phyloP scores from a whole-genome alignment of 352 stramenopile species.

The Plasmopara viticola region DNA sequence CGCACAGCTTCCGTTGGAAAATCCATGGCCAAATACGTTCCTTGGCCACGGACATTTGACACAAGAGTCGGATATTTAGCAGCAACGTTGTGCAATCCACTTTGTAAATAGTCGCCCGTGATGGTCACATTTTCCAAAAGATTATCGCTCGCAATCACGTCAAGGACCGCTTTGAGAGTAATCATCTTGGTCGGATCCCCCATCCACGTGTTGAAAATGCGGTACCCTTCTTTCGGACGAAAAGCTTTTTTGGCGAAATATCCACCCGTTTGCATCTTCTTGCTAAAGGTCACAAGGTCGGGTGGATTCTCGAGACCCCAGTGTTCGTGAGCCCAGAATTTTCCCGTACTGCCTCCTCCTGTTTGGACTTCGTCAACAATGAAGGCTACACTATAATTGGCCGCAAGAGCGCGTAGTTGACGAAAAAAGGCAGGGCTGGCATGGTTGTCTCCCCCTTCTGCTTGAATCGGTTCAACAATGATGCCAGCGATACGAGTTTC shows the following conservation, averaged over 20 bases:
- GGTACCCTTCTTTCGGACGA: constrained; percentile 60
- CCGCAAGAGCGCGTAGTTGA: constrained; percentile 43
- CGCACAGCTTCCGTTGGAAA: constrained; percentile 52
- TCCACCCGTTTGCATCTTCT: constrained; percentile 80
- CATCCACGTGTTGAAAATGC: constrained; percentile 89
- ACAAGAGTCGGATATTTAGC: constrained; percentile 50
- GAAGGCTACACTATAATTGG: constrained; percentile 60
- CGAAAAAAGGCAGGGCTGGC: constrained; percentile 70
- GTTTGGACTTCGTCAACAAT: constrained; percentile 86
- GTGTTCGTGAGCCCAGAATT: constrained; percentile 83
- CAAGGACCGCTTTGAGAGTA: constrained; percentile 63
- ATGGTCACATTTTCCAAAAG: constrained; percentile 72
- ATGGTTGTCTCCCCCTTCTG: constrained; percentile 75
- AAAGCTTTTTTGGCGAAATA: constrained; percentile 80
- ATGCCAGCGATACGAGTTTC: constrained; percentile 60
- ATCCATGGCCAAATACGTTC: constrained; percentile 78
- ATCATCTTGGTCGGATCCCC: constrained; percentile 83
- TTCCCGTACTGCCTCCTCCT: constrained; percentile 70
- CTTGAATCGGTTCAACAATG: constrained; percentile 78
- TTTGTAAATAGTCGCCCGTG: constrained; percentile 60
- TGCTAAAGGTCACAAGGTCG: constrained; percentile 81
- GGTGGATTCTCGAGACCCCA: constrained; percentile 71
- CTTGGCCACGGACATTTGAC: constrained; percentile 67
- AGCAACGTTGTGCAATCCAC: constrained; percentile 39
- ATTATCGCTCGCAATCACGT: constrained; percentile 48